Conservation (phyloP, 495 filamentous ascomycete genomes). For the Collariella sp. region DNA sequence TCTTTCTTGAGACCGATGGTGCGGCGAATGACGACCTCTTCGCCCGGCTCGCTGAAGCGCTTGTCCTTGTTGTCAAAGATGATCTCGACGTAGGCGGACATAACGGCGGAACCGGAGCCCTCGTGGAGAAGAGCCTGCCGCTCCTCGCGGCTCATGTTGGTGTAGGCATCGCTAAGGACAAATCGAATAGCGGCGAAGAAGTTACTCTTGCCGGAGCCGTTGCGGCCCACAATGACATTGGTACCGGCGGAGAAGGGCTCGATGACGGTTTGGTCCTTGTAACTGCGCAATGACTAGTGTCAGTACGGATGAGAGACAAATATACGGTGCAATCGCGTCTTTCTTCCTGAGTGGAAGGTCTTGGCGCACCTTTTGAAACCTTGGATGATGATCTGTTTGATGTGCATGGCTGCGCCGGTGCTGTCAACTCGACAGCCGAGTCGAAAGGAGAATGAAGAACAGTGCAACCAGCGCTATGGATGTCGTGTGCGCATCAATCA, state of each 20-base stretch:
- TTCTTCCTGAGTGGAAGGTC: background rate
- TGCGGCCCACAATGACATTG: slow-evolving; percentile 98
- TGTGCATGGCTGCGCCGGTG: slow-evolving; percentile 64
- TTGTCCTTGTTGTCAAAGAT: slow-evolving; percentile 98
- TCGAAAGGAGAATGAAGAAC: slow-evolving; percentile 3
- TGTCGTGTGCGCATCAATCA: slow-evolving; percentile 13
- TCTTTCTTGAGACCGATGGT: slow-evolving; percentile 98
- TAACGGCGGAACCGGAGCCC: slow-evolving; percentile 92
- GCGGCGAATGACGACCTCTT: slow-evolving; percentile 79
- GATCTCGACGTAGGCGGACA: slow-evolving; percentile 98
- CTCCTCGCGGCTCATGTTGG: slow-evolving; percentile 91
- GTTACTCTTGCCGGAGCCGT: slow-evolving; percentile 98
- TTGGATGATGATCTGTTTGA: slow-evolving; percentile 99
- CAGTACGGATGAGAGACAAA: slow-evolving; percentile 7
- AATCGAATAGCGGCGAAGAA: slow-evolving; percentile 99
- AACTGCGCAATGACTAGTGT: slow-evolving; percentile 46
- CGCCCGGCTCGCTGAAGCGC: slow-evolving; percentile 87
- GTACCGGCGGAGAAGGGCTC: slow-evolving; percentile 96
- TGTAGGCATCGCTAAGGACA: slow-evolving; percentile 95
- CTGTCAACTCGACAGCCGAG: slow-evolving; percentile 28
- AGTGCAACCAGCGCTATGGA: background rate
- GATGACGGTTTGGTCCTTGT: slow-evolving; percentile 98
- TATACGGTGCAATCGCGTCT: background rate
- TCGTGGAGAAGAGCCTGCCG: slow-evolving; percentile 92
- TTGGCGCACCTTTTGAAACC: slow-evolving; percentile 88